These are phyloP conservation scores for Herpetomonas samuelpessoai DNA, from an alignment of 208 protist species.

Conservation along the genomic window DNA sequence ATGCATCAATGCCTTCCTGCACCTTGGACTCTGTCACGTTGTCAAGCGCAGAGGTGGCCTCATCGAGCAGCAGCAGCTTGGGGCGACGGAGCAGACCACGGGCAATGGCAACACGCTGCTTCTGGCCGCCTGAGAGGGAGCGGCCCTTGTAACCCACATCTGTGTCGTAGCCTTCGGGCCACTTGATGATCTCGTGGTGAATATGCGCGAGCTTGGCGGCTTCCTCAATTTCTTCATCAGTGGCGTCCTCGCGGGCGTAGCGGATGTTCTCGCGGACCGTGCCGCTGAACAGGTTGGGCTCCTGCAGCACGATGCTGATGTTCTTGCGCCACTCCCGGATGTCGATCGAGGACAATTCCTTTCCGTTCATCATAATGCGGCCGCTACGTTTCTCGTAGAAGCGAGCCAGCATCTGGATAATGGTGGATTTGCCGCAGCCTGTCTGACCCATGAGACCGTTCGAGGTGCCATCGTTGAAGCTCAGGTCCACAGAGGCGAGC, in stretches of 20 bases:
- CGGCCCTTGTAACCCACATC: conserved; percentile 68
- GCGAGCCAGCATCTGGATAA: conserved; percentile 76
- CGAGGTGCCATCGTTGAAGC: conserved; percentile 32
- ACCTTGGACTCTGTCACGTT: conserved; percentile 74
- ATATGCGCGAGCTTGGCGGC: conserved; percentile 44
- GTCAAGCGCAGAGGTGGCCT: conserved; percentile 84
- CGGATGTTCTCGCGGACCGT: conserved; percentile 93
- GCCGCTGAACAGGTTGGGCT: conserved; percentile 88
- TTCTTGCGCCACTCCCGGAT: conserved; percentile 55
- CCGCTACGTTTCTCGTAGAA: conserved; percentile 74
- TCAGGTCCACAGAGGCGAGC: conserved; percentile 37
- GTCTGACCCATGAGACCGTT: conserved; percentile 76
- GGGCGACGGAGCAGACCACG: conserved; percentile 63
- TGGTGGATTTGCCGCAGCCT: conserved; percentile 87
- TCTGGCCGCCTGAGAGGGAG: conserved; percentile 60
- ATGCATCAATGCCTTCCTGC: conserved; percentile 56
- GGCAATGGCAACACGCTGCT: conserved; percentile 71
- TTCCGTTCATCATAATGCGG: conserved; percentile 57
- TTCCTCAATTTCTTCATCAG: conserved; percentile 60
- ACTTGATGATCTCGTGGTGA: conserved; percentile 50
- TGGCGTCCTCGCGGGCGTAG: conserved; percentile 56
- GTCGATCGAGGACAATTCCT: conserved; percentile 43
- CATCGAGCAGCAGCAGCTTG: conserved; percentile 72
- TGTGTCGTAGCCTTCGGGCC: conserved; percentile 62
- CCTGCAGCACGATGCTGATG: conserved; percentile 77